Evolutionary conservation across 352 stramenopile genomes (phyloP).

Genomic region (Aphanomyces cochlioides): DNA sequence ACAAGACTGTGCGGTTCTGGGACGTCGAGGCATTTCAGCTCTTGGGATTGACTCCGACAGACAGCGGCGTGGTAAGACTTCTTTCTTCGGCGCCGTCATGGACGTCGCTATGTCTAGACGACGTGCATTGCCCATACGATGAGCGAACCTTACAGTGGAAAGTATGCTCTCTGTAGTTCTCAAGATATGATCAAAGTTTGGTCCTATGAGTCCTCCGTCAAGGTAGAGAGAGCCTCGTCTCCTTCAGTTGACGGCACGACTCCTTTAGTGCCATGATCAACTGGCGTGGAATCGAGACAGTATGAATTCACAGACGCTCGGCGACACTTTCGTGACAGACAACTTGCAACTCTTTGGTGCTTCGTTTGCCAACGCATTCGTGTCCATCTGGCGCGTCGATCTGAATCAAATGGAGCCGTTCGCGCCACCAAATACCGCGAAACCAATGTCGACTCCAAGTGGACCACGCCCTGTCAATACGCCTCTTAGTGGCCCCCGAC

Average conservation of each 20-base stretch:
- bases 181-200: conserved; percentile 73
- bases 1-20: conserved; percentile 81
- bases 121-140: conserved; percentile 78
- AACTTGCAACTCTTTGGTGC: conserved; percentile 81
- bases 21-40: conserved; percentile 80
- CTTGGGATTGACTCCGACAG: conserved; percentile 72
- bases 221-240: conserved; percentile 37
- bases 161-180: conserved; percentile 75
- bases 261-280: conserved; percentile 65
- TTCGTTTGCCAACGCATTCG: conserved; percentile 76
- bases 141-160: conserved; percentile 67
- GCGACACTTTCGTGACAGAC: conserved; percentile 71
- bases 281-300: conserved; percentile 53
- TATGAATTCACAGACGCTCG: conserved; percentile 50
- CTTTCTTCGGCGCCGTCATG: background rate
- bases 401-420: conserved; percentile 71
- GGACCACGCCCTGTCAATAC: background rate
- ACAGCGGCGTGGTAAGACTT: conserved; percentile 56
- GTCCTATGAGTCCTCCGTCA: conserved; percentile 79
- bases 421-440: background rate
- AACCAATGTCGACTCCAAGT: background rate
- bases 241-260: background rate
- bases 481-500: too few species aligned
- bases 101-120: conserved; percentile 39
- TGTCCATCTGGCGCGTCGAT: conserved; percentile 77